Percentiles rank a stretch among this genome's conserved stretches.
Evolutionary conservation across 345 rosid species (phyloP).

Genomic region (Euclidium syriacum): DNA sequence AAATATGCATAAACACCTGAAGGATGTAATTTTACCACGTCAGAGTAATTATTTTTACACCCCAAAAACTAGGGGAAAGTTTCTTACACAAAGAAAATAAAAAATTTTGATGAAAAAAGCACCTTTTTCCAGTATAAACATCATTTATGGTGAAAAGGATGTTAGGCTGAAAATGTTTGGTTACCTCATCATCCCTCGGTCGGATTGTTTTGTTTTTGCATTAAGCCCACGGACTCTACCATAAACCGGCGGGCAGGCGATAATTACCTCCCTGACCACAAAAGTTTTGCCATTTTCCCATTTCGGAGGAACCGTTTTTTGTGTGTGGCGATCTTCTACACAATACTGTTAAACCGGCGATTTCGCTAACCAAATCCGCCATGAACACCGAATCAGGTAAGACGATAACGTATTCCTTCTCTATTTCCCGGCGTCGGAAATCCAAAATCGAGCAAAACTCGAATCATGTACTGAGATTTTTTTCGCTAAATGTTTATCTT

Average conservation of each 20-base stretch:
- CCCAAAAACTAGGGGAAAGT: no score
- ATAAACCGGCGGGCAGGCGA: background rate
- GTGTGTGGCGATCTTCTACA: background rate
- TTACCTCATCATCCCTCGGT: no score
- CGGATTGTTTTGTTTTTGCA: no score
- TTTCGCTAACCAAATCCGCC: background rate
- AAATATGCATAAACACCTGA: no score
- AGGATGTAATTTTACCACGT: no score
- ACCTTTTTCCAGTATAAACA: no score
- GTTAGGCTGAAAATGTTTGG: no score
- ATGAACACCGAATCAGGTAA: slow-evolving; percentile 50
- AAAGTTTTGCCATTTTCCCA: background rate
- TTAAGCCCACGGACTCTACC: background rate
- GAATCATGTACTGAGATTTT: background rate
- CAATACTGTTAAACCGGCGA: background rate
- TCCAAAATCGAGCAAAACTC: background rate
- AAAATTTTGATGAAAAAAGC: no score
- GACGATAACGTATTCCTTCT: background rate
- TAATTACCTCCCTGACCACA: background rate
- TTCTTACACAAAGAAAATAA: no score
- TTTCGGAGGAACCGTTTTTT: background rate
- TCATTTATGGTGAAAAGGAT: no score
- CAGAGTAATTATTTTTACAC: no score
- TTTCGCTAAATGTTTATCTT: background rate
- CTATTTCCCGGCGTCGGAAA: background rate